A percentile compares a stretch with the other conserved stretches of the same genome.
Conservation (phyloP, 2,329 filamentous ascomycete genomes). For the Penicillium sp. region DNA sequence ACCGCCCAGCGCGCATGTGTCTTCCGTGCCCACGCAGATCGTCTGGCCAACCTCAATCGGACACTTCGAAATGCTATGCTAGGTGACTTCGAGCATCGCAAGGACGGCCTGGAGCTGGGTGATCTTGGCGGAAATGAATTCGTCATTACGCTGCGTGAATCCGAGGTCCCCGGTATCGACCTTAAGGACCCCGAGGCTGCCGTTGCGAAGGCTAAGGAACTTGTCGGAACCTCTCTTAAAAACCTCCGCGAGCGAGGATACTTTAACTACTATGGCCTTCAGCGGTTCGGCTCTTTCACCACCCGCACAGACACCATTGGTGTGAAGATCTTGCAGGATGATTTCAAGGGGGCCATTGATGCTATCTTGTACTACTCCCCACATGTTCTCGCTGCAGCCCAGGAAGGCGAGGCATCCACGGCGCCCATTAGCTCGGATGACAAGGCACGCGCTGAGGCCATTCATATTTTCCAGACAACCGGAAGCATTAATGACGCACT, state of each 20-base stretch:
- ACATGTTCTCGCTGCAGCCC: slow-evolving; percentile 61
- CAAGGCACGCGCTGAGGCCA: slow-evolving; percentile 74
- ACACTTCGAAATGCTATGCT: slow-evolving; percentile 65
- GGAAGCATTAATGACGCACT: slow-evolving; percentile 65
- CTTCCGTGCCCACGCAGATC: slow-evolving; percentile 62
- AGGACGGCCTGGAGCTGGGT: slow-evolving; percentile 75
- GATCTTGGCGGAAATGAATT: slow-evolving; percentile 91
- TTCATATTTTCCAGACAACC: slow-evolving; percentile 71
- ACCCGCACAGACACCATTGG: slow-evolving; percentile 86
- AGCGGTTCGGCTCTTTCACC: slow-evolving; percentile 88
- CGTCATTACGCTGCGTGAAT: slow-evolving; percentile 86
- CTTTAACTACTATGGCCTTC: slow-evolving; percentile 98
- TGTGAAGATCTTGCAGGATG: slow-evolving; percentile 77
- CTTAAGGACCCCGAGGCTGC: slow-evolving; percentile 51
- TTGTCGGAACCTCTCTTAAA: slow-evolving; percentile 62
- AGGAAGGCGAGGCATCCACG: slow-evolving; percentile 48
- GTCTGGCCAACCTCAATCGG: slow-evolving; percentile 67
- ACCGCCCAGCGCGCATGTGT: slow-evolving; percentile 82
- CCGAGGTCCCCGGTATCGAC: slow-evolving; percentile 60
- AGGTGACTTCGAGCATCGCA: slow-evolving; percentile 80
- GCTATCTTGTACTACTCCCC: slow-evolving; percentile 75
- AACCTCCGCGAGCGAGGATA: slow-evolving; percentile 77
- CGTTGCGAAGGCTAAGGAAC: slow-evolving; percentile 46
- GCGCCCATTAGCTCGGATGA: slow-evolving; percentile 73
- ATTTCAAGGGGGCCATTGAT: slow-evolving; percentile 80